phyloP scores from a whole-genome alignment of 179 eudicot species.

The Monotropa hypopitys region DNA sequence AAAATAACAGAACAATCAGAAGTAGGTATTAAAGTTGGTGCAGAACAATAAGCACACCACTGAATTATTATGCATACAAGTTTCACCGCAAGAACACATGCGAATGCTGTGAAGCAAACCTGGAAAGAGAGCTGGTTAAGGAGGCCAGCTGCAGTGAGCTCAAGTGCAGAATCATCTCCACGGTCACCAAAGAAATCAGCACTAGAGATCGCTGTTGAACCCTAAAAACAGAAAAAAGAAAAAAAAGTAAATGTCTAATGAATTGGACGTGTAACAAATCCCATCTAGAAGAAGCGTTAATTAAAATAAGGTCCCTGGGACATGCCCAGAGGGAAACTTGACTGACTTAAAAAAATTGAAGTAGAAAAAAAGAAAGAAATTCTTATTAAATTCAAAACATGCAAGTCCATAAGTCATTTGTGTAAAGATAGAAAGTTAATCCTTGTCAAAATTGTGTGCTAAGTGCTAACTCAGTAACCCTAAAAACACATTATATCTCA shows the following conservation, averaged over 20 bases:
- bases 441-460: neutral
- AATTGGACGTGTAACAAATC: neutral
- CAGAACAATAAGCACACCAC: neutral
- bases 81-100: neutral
- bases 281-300: no score
- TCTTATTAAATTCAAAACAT: neutral
- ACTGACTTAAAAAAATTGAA: neutral
- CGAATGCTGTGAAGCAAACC: constrained; percentile 28
- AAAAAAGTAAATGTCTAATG: neutral
- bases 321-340: neutral
- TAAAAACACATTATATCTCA: neutral
- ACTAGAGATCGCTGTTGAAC: constrained; percentile 83
- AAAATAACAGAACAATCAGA: neutral
- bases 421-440: neutral
- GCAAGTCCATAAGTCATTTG: neutral
- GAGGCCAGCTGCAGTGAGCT: constrained; percentile 70
- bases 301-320: neutral
- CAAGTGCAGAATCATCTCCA: constrained; percentile 32
- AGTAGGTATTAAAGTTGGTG: neutral
- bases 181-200: constrained; percentile 80
- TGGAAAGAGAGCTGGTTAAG: constrained; percentile 84
- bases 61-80: neutral
- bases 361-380: neutral
- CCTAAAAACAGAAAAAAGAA: constrained; percentile 24
- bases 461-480: neutral